These are phyloP conservation scores for Picea sitchensis DNA, from an alignment of 75 land plant genomes.

Conservation along the genomic window DNA sequence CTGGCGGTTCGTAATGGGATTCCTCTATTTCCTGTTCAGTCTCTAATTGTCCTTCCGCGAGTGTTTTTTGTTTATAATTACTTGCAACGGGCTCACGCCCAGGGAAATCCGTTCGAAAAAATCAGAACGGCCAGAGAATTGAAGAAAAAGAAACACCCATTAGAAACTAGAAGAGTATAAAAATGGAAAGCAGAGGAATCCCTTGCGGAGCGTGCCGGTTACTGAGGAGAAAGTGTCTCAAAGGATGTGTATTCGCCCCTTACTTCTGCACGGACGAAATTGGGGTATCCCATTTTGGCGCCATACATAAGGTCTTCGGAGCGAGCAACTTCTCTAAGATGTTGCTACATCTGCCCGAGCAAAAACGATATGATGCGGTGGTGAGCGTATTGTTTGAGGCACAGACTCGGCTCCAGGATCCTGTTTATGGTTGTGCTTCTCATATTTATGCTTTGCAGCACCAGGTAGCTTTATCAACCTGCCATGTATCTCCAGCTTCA, in stretches of 20 bases:
- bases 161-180: background rate
- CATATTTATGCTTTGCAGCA: conserved; percentile 88
- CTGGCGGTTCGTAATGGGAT: too few species aligned
- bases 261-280: conserved; percentile 85
- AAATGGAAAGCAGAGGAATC: background rate
- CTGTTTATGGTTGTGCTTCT: conserved; percentile 90
- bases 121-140: too few species aligned
- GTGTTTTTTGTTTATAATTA: too few species aligned
- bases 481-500: background rate
- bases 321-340: conserved; percentile 95
- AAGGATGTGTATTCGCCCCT: conserved; percentile 86
- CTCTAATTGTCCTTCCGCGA: too few species aligned
- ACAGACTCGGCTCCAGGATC: conserved; percentile 80
- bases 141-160: too few species aligned
- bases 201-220: conserved; percentile 54
- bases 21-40: too few species aligned
- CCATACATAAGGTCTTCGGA: conserved; percentile 94
- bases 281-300: conserved; percentile 91
- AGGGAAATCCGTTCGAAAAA: too few species aligned
- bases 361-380: conserved; percentile 84
- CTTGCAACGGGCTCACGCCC: too few species aligned
- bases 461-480: conserved; percentile 39
- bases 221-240: conserved; percentile 69
- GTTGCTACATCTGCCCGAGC: conserved; percentile 63
- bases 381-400: conserved; percentile 91